Percentiles rank a stretch among this genome's conserved stretches.
These are phyloP conservation scores for Avena eriantha DNA, from an alignment of 176 grass and related monocot species.

Conservation along the genomic window DNA sequence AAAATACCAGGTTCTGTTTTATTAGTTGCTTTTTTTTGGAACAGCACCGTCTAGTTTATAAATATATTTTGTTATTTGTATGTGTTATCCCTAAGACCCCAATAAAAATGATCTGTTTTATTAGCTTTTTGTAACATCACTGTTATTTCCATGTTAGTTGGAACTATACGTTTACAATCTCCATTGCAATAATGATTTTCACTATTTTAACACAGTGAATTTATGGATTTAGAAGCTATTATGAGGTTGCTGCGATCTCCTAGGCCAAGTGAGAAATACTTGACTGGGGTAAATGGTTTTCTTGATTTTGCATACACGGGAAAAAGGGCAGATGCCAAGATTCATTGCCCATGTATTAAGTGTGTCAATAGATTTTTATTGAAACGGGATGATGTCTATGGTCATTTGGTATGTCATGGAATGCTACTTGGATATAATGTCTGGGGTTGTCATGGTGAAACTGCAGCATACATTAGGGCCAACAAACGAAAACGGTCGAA, in stretches of 20 bases:
- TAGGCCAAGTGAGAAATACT: not conserved
- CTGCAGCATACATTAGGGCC: not conserved
- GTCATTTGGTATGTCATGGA: not conserved
- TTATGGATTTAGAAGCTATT: not conserved
- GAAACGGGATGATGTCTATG: not conserved
- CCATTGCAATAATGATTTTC: too few species aligned
- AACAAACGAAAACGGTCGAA: not conserved
- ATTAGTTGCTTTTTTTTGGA: too few species aligned
- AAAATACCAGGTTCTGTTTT: too few species aligned
- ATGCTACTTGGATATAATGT: not conserved
- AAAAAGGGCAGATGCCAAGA: not conserved
- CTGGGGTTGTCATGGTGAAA: not conserved
- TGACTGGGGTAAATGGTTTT: not conserved
- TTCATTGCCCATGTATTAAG: not conserved
- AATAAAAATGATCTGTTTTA: too few species aligned
- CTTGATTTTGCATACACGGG: not conserved
- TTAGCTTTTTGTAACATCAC: too few species aligned
- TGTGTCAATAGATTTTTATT: not conserved
- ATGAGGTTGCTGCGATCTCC: not conserved
- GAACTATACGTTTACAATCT: too few species aligned
- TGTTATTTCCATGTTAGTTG: too few species aligned
- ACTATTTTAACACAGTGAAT: not conserved
- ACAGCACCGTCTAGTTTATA: too few species aligned
- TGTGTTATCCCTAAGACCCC: too few species aligned
- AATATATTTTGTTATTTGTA: too few species aligned